Conservation (phyloP, 768 basidiomycete genomes). For the Postia placenta region DNA sequence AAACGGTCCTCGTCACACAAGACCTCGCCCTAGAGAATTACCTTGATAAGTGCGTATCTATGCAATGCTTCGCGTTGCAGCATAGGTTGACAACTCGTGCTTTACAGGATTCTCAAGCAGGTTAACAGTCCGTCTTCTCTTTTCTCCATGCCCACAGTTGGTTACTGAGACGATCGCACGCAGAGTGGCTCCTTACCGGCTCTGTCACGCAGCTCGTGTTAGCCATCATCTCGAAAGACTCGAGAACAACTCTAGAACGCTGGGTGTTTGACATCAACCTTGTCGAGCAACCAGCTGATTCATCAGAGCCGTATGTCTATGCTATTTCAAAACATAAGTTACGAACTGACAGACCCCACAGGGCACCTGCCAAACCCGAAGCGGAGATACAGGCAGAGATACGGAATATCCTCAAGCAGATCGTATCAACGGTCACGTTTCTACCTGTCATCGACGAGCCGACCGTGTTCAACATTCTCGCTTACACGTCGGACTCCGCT, state of each 20-base stretch:
- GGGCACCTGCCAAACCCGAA: conserved; percentile 62
- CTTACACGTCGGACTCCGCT: conserved; percentile 88
- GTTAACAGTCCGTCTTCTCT: conserved; percentile 67
- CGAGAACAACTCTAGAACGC: conserved; percentile 84
- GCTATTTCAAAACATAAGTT: no score
- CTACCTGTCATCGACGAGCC: conserved; percentile 92
- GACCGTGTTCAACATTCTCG: conserved; percentile 95
- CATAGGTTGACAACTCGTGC: conserved; percentile 4
- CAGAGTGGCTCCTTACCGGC: conserved; percentile 88
- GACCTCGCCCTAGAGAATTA: conserved; percentile 93
- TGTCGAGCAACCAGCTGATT: conserved; percentile 54
- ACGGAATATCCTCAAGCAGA: conserved; percentile 95
- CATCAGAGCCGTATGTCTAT: conserved; percentile 39
- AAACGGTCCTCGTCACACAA: conserved; percentile 91
- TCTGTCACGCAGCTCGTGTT: conserved; percentile 92
- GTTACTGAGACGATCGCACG: not conserved
- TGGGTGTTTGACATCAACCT: conserved; percentile 98
- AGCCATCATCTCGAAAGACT: conserved; percentile 94
- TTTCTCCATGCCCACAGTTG: not conserved
- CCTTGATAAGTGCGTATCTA: conserved; percentile 57
- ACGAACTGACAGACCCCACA: conserved; percentile 20
- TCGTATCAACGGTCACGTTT: conserved; percentile 95
- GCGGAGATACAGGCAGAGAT: conserved; percentile 96
- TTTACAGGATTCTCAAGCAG: conserved; percentile 75
- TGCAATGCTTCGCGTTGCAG: not conserved